Conservation (phyloP, 345 rosid species). For the Abelmoschus esculentus region DNA sequence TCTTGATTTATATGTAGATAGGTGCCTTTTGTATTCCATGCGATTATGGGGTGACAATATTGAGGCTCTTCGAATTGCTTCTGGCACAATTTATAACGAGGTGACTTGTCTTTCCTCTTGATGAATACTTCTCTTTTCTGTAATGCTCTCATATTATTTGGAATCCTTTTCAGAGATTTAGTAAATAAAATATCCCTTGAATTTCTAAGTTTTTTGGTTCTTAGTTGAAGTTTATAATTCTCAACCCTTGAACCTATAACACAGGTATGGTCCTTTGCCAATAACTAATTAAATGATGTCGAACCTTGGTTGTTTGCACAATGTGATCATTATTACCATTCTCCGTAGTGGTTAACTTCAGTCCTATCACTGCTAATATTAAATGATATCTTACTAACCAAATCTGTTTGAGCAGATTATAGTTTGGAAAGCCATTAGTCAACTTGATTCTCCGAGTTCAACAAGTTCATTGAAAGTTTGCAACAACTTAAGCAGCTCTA, state of each 20-base stretch:
- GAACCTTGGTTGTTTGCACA: neutral
- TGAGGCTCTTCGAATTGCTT: conserved; percentile 60
- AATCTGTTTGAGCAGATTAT: conserved; percentile 51
- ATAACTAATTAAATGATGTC: neutral
- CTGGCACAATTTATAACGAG: conserved; percentile 91
- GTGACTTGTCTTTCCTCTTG: conserved; percentile 21
- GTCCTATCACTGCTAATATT: neutral
- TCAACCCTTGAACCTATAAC: neutral
- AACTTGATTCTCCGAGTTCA: conserved; percentile 15
- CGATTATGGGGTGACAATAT: conserved; percentile 74
- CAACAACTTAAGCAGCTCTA: conserved; percentile 8
- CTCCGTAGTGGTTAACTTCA: neutral
- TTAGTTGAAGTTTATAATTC: neutral
- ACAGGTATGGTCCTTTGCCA: neutral
- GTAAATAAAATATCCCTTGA: neutral
- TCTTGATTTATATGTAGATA: conserved; percentile 40
- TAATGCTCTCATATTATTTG: neutral
- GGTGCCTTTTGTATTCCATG: conserved; percentile 83
- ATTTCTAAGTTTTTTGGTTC: neutral
- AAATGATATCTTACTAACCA: conserved; percentile 14
- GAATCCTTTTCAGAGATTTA: neutral
- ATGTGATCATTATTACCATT: neutral
- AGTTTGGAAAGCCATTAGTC: conserved; percentile 63
- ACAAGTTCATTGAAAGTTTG: conserved; percentile 21
- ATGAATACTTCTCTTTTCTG: neutral